Base-by-base conservation (phyloP, 1,284 basidiomycete genomes). In the Ustilago crameri region DNA sequence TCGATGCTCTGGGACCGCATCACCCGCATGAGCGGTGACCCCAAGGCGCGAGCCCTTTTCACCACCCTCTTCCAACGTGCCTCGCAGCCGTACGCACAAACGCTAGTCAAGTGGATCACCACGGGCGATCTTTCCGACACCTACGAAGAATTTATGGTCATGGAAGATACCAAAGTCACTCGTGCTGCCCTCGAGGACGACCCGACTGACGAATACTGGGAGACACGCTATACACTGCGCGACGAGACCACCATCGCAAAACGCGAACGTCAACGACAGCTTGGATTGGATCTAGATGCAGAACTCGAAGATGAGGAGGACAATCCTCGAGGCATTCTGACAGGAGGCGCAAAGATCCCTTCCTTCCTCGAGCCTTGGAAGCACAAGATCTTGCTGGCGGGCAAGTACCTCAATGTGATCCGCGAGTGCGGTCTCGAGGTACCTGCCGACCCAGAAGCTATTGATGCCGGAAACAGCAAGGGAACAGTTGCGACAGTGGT, bases 281-380 rank as follows among this genome's bases (percentile, higher is more conserved):
- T 70, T 14, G 79, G 74, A 10, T 45, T 79, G 14, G 75, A 75
- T 23, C 35, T 76, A 15, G 77, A 75, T 10, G 58, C 46, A 10
- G 64, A 72, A 27, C 46, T 66, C n/a, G 75, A 74, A 22, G 67
- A 62, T 22, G 68, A 75, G 26, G 56, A 68, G 20, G 73, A 67
- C 12, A 70, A 65, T 88, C 83, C 88, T 85, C 55, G 90, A 86
- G 76, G 88, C 2, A 89, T 79, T 23, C 53, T 83, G n/a, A 83
- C 81, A 0, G 81, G 81, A 22, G 81, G 81, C 5, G 81, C 81
- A 23, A 80, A 76, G 63, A 76, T 83, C n/a, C 81, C 81, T 5
- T 62, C 60, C 5, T 83, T 82, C 57, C 69, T 83, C 41, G 76
- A 82, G 61, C 74, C 79, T 7, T 83, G 81, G 81, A 82, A 82